Evolutionary conservation across 1,139 yeast species (phyloP).

Genomic region (Suhomyces kunorum): DNA sequence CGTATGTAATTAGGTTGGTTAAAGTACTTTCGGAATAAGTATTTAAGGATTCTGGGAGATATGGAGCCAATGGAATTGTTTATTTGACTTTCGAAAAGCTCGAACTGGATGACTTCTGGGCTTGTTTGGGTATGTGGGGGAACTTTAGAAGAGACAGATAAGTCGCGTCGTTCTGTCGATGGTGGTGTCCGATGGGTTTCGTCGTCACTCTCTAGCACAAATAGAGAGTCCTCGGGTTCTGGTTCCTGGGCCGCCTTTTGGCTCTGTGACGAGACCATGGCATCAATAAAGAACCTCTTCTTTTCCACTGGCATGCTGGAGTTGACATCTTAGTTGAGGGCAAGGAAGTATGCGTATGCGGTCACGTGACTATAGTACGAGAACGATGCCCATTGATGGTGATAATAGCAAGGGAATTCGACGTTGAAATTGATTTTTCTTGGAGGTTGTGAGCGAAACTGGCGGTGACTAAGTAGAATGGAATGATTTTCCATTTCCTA

Average conservation of each 20-base stretch:
- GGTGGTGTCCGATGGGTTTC: conserved; percentile 7
- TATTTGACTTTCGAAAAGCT: conserved; percentile 25
- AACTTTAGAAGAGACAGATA: background rate
- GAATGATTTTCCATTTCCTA: too few species aligned
- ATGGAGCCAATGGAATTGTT: conserved; percentile 26
- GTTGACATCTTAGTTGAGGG: background rate
- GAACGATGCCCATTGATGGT: too few species aligned
- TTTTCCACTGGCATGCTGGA: conserved; percentile 10
- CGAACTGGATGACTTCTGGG: conserved; percentile 10
- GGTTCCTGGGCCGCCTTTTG: conserved; percentile 2
- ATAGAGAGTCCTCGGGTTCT: conserved; percentile 15
- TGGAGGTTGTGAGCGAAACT: too few species aligned
- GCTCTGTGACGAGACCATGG: conserved; percentile 5
- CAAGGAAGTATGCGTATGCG: background rate
- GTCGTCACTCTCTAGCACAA: conserved; percentile 22
- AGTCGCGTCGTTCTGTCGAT: background rate
- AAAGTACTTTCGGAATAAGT: conserved; percentile 27
- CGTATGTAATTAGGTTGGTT: conserved; percentile 26
- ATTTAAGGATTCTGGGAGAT: conserved; percentile 17
- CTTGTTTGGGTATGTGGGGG: background rate
- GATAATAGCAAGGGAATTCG: too few species aligned
- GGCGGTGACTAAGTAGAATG: too few species aligned
- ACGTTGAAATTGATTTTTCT: too few species aligned
- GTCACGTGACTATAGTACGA: conserved; percentile 1
- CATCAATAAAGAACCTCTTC: conserved; percentile 14